Evolutionary conservation across 225 moss, liverwort and hornwort species (phyloP).

Genomic region (Bryum argenteum): DNA sequence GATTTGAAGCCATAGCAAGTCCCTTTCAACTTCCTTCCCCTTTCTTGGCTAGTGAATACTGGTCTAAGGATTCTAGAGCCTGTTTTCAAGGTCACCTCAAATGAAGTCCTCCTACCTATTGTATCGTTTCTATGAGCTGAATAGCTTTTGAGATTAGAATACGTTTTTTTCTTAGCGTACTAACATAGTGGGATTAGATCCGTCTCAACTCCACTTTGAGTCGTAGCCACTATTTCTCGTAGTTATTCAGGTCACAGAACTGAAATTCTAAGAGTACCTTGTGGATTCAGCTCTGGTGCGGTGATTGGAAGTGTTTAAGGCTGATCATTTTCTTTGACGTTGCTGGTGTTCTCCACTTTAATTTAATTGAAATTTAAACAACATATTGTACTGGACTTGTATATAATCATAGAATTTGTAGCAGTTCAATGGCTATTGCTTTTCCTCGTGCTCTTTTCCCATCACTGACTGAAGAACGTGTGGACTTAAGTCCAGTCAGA

Average conservation of each 20-base stretch:
- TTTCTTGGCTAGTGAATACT: neutral
- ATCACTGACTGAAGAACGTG: neutral
- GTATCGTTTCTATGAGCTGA: too few species aligned
- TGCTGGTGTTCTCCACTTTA: neutral
- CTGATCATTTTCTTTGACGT: neutral
- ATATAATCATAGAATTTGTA: too few species aligned
- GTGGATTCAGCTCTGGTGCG: neutral
- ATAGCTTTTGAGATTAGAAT: too few species aligned
- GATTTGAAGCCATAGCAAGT: too few species aligned
- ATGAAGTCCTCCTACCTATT: too few species aligned
- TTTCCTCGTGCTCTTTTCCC: neutral
- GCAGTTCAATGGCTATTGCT: too few species aligned
- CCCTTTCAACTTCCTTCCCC: neutral
- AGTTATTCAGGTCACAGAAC: neutral
- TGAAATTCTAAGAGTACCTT: neutral
- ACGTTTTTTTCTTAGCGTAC: too few species aligned
- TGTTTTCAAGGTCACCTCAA: too few species aligned
- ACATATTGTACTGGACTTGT: too few species aligned
- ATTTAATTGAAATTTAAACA: neutral
- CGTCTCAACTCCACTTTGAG: too few species aligned
- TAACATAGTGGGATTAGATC: neutral
- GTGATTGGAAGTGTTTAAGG: neutral
- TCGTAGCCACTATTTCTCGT: too few species aligned
- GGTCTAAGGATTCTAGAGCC: neutral
- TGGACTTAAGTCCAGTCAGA: slow-evolving; percentile 50